Base-by-base conservation (phyloP, 2,329 filamentous ascomycete species). In the Biscogniauxia marginata region DNA sequence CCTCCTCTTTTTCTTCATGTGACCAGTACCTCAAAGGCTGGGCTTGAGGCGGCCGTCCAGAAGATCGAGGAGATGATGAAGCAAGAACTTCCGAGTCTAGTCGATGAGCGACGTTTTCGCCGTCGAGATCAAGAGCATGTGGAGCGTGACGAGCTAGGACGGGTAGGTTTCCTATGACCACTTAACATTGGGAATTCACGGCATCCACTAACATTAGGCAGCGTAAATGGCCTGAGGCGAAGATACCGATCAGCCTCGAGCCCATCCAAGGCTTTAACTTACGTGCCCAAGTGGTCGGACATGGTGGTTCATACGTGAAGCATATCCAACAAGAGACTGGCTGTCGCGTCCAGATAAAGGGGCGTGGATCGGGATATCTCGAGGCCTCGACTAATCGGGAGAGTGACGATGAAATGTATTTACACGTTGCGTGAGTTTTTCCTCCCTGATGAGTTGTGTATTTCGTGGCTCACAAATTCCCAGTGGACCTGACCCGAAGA, bases 211-310 rank as follows among this genome's bases (percentile, higher is more conserved):
- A 69, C 53, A 49, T 39, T 45, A n/a, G 43, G 25, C 64, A 96
- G 91, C 91, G 93, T 65, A 99, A 98, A 90, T 99, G 95, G 95
- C 93, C 95, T 1, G 95, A 98, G 70, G 92, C 97, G 76, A 91
- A 90, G 67, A 96, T 99, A 50, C 88, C 91, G 1, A 93, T 99
- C 65, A 86, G 87, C 60, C 85, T 99, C 55, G 95, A 98, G 65
- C 90, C 93, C 0, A 85, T 98, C 52, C 91, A 88, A 21, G 95
- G 95, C 19, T 99, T 99, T 77, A 99, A 99, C 70, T 80, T 99
- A 49, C 89, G 95, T 61, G 95, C 95, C 52, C 93, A 98, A 71
- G 93, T 99, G 48, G 95, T 99, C 53, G 95, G 95, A 50, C 90
- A 93, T 65, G 92, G 92, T 25, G 95, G 95, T 58, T 89, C 91